Conservation (phyloP, 768 basidiomycete species). For the Hemileccinum rubropunctum region DNA sequence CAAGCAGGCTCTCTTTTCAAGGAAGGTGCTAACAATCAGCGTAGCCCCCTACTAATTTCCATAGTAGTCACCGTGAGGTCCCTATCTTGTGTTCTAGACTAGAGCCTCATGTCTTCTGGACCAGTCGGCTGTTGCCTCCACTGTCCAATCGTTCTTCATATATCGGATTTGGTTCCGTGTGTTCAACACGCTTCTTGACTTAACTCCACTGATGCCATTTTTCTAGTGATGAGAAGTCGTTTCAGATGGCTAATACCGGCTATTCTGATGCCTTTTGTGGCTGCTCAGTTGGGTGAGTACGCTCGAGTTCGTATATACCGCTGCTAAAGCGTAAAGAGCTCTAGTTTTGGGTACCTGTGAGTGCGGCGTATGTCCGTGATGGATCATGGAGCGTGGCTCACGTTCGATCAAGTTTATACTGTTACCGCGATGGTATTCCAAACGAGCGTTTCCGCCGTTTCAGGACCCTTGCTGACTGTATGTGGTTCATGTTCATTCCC, state of each 20-base stretch:
- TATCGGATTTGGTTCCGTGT: conserved; percentile 23
- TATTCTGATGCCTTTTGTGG: conserved; percentile 17
- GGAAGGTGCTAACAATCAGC: conserved; percentile 5
- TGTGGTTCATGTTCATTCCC: background rate
- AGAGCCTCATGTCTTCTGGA: conserved; percentile 11
- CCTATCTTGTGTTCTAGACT: background rate
- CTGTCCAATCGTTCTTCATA: conserved; percentile 27
- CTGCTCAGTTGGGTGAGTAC: conserved; percentile 16
- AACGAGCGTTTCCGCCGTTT: conserved; percentile 15
- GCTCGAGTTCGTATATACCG: background rate
- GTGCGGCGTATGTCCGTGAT: background rate
- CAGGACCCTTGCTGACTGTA: conserved; percentile 18
- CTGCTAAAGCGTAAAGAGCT: background rate
- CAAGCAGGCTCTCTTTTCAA: conserved; percentile 5
- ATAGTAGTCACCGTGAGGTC: conserved; percentile 21
- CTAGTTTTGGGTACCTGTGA: conserved; percentile 18
- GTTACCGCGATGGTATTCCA: conserved; percentile 12
- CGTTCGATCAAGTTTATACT: conserved; percentile 13
- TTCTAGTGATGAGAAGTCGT: conserved; percentile 13
- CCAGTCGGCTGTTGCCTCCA: conserved; percentile 18
- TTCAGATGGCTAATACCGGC: conserved; percentile 18
- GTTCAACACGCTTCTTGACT: conserved; percentile 4
- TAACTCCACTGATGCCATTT: background rate
- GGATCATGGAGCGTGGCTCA: conserved; percentile 2
- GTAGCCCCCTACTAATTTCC: conserved; percentile 20